phyloP scores from a whole-genome alignment of 2,329 filamentous ascomycete genomes.

The Talaromyces sp. region DNA sequence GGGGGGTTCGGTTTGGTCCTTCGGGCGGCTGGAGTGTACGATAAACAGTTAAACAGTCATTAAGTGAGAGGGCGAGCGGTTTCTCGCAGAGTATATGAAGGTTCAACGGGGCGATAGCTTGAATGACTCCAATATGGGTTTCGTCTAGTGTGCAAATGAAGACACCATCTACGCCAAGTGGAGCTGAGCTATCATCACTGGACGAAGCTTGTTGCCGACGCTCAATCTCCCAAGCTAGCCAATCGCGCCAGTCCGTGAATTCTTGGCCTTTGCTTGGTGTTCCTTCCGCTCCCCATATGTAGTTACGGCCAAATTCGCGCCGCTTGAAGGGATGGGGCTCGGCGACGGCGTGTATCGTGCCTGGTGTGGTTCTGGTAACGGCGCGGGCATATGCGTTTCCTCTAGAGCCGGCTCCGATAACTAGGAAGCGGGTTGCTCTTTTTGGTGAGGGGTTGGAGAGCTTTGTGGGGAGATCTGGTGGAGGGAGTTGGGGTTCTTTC shows the following conservation, averaged over 20 bases:
- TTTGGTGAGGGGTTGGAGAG: background rate
- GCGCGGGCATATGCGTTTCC: conserved; percentile 74
- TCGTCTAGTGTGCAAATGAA: conserved; percentile 83
- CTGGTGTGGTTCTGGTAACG: conserved; percentile 66
- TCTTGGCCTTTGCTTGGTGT: conserved; percentile 62
- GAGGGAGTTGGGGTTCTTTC: conserved; percentile 23
- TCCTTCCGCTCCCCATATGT: conserved; percentile 66
- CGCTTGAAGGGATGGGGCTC: conserved; percentile 82
- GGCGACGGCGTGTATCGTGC: conserved; percentile 73
- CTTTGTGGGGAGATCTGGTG: conserved; percentile 4
- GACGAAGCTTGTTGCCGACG: conserved; percentile 57
- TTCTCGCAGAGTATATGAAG: conserved; percentile 96
- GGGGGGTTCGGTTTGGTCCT: conserved; percentile 21
- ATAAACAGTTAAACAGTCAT: conserved; percentile 76
- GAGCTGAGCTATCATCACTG: conserved; percentile 21
- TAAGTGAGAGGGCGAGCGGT: conserved; percentile 77
- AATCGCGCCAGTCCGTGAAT: conserved; percentile 75
- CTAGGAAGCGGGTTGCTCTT: conserved; percentile 62
- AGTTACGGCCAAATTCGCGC: conserved; percentile 66
- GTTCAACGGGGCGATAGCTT: conserved; percentile 67
- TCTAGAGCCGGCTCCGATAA: conserved; percentile 81
- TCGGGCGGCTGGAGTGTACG: conserved; percentile 32
- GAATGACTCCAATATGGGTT: conserved; percentile 79
- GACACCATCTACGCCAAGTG: conserved; percentile 63
- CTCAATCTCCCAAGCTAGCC: conserved; percentile 69